phyloP scores from a whole-genome alignment of 352 stramenopile species.

The Globisporangium cystogenes region DNA sequence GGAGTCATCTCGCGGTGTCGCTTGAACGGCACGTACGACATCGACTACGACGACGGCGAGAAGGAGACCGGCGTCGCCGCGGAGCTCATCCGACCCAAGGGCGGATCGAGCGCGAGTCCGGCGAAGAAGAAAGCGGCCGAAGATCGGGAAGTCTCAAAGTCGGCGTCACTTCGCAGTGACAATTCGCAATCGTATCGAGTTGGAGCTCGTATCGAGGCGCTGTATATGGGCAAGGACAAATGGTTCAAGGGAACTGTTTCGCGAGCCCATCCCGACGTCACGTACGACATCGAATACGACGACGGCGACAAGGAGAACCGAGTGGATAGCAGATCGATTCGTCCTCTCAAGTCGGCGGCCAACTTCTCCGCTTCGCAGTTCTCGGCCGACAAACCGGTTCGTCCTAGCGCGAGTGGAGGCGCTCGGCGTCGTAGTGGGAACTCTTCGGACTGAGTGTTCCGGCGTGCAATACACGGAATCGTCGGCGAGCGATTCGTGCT shows the following conservation, averaged over 20 bases:
- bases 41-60: slow-evolving; percentile 81
- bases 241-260: slow-evolving; percentile 61
- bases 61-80: slow-evolving; percentile 28
- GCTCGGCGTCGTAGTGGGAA: slow-evolving; percentile 37
- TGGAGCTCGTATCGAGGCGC: slow-evolving; percentile 38
- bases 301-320: slow-evolving; percentile 56
- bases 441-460: slow-evolving; percentile 26
- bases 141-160: slow-evolving; percentile 2
- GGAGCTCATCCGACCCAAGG: slow-evolving; percentile 25
- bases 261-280: slow-evolving; percentile 37
- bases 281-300: slow-evolving; percentile 57
- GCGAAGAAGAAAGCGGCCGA: slow-evolving; percentile 8
- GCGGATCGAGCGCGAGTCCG: slow-evolving; percentile 16
- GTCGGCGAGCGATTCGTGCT: slow-evolving; percentile 1
- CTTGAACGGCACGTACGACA: slow-evolving; percentile 59
- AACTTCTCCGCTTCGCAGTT: slow-evolving; percentile 51
- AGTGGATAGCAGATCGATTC: slow-evolving; percentile 15
- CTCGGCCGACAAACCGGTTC: slow-evolving; percentile 23
- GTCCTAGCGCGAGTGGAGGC: slow-evolving; percentile 23
- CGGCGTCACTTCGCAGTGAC: not conserved
- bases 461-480: not conserved
- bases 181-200: slow-evolving; percentile 2
- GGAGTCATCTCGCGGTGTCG: slow-evolving; percentile 33
- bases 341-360: slow-evolving; percentile 14
- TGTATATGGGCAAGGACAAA: slow-evolving; percentile 52